Conservation (phyloP, 192 early-diverging fungal species). For the Mortierella alpina region DNA sequence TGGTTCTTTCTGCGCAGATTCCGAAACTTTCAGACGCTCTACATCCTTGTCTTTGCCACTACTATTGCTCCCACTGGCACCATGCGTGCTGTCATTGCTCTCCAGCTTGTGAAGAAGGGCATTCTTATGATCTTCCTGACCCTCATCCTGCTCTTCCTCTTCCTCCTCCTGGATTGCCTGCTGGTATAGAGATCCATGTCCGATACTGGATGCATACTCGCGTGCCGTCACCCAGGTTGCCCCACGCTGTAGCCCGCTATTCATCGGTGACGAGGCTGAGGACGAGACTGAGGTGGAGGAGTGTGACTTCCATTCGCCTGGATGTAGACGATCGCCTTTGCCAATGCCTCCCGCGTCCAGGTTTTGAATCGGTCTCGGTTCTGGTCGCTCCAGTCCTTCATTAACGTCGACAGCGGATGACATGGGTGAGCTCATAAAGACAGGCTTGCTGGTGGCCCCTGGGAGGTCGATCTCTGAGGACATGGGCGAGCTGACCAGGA, state of each 20-base stretch:
- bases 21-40: background rate
- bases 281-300: constrained; percentile 20
- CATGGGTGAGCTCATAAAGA: constrained; percentile 31
- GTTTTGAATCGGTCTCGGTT: constrained; percentile 22
- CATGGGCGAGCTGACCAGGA: constrained; percentile 39
- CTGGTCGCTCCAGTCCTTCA: constrained; percentile 10
- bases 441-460: constrained; percentile 2
- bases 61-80: background rate
- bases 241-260: constrained; percentile 13
- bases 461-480: constrained; percentile 40
- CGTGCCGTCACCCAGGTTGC: constrained; percentile 34
- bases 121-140: constrained; percentile 5
- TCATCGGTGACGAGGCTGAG: constrained; percentile 12
- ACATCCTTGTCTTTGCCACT: background rate
- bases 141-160: constrained; percentile 15
- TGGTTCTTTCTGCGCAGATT: background rate
- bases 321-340: constrained; percentile 10
- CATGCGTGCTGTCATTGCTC: background rate
- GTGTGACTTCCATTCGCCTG: constrained; percentile 15
- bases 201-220: constrained; percentile 23
- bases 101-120: constrained; percentile 1
- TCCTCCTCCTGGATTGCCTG: constrained; percentile 25
- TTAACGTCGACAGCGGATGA: constrained; percentile 20
- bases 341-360: background rate
- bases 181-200: constrained; percentile 8